Evolutionary conservation across 257 asterid genomes (phyloP).

Genomic region (Apocynum venetum): DNA sequence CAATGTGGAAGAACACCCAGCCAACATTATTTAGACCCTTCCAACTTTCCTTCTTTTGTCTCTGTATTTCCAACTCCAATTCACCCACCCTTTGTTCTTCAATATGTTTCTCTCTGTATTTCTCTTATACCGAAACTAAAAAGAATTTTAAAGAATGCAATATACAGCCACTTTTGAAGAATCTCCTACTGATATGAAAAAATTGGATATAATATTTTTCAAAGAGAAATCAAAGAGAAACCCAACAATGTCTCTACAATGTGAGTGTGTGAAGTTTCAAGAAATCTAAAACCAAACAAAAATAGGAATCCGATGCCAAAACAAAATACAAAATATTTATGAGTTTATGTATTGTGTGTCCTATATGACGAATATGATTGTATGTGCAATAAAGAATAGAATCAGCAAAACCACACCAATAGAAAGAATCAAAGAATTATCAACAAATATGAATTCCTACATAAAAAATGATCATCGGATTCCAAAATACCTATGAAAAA

Average conservation of each 20-base stretch:
- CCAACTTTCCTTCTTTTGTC: slow-evolving; percentile 28
- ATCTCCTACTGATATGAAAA: neutral
- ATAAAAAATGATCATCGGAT: slow-evolving; percentile 77
- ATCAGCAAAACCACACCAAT: slow-evolving; percentile 28
- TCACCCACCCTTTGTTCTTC: slow-evolving; percentile 42
- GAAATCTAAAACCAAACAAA: slow-evolving; percentile 33
- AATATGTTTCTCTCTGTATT: slow-evolving; percentile 20
- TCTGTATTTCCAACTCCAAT: slow-evolving; percentile 34
- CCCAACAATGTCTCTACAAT: slow-evolving; percentile 42
- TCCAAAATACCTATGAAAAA: slow-evolving; percentile 53
- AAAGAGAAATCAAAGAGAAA: slow-evolving; percentile 61
- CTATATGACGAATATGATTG: slow-evolving; percentile 41
- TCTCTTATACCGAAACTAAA: slow-evolving; percentile 16
- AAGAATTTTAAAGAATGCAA: slow-evolving; percentile 27
- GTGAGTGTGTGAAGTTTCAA: slow-evolving; percentile 61
- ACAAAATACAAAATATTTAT: slow-evolving; percentile 24
- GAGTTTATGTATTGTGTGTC: slow-evolving; percentile 40
- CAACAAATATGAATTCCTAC: slow-evolving; percentile 37
- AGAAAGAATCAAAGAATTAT: slow-evolving; percentile 73
- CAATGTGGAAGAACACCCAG: slow-evolving; percentile 90
- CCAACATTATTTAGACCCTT: slow-evolving; percentile 86
- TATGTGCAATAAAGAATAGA: slow-evolving; percentile 78
- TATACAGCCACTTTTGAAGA: slow-evolving; percentile 17
- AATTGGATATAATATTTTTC: slow-evolving; percentile 2
- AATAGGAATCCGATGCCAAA: slow-evolving; percentile 92